These are phyloP conservation scores for Stachybotrys elegans DNA, from an alignment of 2,329 filamentous ascomycete genomes.

Conservation along the genomic window DNA sequence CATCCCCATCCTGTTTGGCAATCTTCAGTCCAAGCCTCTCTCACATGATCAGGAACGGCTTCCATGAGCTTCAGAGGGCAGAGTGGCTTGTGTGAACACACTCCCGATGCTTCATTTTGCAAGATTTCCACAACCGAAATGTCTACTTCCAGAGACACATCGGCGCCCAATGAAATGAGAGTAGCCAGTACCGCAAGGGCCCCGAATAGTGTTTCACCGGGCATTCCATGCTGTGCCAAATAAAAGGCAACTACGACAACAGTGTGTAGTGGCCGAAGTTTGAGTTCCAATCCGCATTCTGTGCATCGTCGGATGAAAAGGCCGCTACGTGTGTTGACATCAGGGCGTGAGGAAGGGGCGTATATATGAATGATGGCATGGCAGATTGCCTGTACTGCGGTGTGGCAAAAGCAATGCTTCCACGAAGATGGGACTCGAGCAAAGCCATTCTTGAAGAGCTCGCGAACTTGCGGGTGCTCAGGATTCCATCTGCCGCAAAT, in stretches of 20 bases:
- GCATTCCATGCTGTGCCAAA: constrained; percentile 3
- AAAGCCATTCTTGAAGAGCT: constrained; percentile 5
- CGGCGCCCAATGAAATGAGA: not conserved
- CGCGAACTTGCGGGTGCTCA: not conserved
- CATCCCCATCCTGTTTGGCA: constrained; percentile 5
- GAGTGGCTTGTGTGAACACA: constrained; percentile 3
- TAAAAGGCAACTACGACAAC: constrained; percentile 8
- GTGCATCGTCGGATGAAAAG: constrained; percentile 7
- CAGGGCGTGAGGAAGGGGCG: accelerated
- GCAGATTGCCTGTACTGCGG: constrained; percentile 7
- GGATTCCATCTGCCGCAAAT: constrained; percentile 12
- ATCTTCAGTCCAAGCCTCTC: constrained; percentile 1
- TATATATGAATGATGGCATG: not conserved
- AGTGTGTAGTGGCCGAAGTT: constrained; percentile 4
- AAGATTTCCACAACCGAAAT: constrained; percentile 8
- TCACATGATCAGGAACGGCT: not conserved
- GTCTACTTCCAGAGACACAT: not conserved
- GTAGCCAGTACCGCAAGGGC: constrained; percentile 5
- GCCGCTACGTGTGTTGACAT: constrained; percentile 7
- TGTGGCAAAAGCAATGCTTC: constrained; percentile 11
- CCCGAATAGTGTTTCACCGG: constrained; percentile 11
- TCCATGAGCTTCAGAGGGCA: constrained; percentile 2
- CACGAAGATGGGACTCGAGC: constrained; percentile 5
- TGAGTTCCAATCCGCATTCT: constrained; percentile 8
- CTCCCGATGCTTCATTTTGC: not conserved